These are phyloP conservation scores for Raphanus hybrid DNA, from an alignment of 441 rosid genomes.

Conservation along the genomic window DNA sequence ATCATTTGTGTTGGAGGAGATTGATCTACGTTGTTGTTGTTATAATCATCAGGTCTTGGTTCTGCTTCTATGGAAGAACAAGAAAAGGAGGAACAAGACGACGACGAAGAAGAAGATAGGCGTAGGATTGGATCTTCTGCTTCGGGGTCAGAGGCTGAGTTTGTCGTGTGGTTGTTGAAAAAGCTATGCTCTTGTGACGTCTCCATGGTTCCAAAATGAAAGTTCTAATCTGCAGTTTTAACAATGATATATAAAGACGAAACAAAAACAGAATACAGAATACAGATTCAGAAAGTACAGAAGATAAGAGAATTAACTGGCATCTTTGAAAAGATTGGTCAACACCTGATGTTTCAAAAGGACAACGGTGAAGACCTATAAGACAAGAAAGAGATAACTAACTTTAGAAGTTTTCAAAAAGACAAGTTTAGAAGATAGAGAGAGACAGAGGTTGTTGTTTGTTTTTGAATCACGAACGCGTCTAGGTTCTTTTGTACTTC, in stretches of 20 bases:
- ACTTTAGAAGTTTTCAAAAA: slow-evolving; percentile 18
- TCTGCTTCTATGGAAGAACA: slow-evolving; percentile 44
- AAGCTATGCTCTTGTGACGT: slow-evolving; percentile 36
- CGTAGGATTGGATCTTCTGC: background rate
- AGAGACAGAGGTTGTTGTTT: slow-evolving; percentile 15
- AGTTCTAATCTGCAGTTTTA: slow-evolving; percentile 27
- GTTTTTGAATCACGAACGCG: slow-evolving; percentile 33
- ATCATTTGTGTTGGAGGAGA: slow-evolving; percentile 57
- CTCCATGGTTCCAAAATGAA: slow-evolving; percentile 27
- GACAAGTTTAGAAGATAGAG: slow-evolving; percentile 13
- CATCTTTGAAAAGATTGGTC: slow-evolving; percentile 1
- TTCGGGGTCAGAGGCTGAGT: too few species aligned
- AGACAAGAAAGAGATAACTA: slow-evolving; percentile 24
- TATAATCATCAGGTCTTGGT: slow-evolving; percentile 31
- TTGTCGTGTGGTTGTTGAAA: slow-evolving; percentile 1
- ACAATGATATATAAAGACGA: background rate
- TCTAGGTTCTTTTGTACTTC: background rate
- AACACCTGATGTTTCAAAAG: slow-evolving; percentile 18
- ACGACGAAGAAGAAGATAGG: slow-evolving; percentile 9
- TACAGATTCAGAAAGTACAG: background rate
- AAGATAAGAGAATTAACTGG: background rate
- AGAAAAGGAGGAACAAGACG: slow-evolving; percentile 43
- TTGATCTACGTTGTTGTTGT: slow-evolving; percentile 13
- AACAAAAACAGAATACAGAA: background rate
- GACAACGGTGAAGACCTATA: slow-evolving; percentile 25